Base-by-base conservation (phyloP, 1,139 yeast genomes). In the Geotrichum fermentans region DNA sequence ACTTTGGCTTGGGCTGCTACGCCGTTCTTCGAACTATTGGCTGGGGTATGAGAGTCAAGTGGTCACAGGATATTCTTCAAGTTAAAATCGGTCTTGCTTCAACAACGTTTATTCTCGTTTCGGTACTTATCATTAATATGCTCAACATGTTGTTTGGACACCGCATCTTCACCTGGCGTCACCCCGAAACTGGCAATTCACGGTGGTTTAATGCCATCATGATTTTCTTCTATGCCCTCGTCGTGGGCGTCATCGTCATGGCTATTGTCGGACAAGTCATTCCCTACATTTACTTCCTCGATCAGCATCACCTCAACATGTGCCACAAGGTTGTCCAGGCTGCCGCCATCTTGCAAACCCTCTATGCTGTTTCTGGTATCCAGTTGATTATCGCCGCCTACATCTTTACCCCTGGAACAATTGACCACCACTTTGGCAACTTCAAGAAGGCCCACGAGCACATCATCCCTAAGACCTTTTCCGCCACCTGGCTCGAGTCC, bases 401-500 rank as follows among this genome's bases (percentile, higher is more conserved):
- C 61, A 56, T 76, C 52, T 68, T 79, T 58, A 75, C 78, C 51
- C 82, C 88, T 22, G 79, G 86, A 13, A 58, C 66, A 42, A 72
- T 72, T 53, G 83, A 80, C 61, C 77, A 74, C 58, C 66, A 69
- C 68, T 80, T 40, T 71, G 74, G 50, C 53, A 56, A n/a, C 44
- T 57, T 51, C 39, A 24, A 24, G 28, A 10, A 52, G 52, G 43
- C 41, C 47, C 14, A 50, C 40, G 40, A 52, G 47, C 59, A 50
- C 48, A 45, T 37, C 16, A 51, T 60, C 18, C 69, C 69, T 32
- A 61, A 67, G 57, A 80, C 87, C 17, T 79, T 79, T 61, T 92
- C 83, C 64, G 87, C 94, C 34, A 81, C 83, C 75, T 84, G 94
- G 94, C 80, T 84, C 60, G 81, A 81, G 61, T 74, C 80, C 1